phyloP scores from a whole-genome alignment of 345 rosid genomes.

The Eucalyptus curtisii region DNA sequence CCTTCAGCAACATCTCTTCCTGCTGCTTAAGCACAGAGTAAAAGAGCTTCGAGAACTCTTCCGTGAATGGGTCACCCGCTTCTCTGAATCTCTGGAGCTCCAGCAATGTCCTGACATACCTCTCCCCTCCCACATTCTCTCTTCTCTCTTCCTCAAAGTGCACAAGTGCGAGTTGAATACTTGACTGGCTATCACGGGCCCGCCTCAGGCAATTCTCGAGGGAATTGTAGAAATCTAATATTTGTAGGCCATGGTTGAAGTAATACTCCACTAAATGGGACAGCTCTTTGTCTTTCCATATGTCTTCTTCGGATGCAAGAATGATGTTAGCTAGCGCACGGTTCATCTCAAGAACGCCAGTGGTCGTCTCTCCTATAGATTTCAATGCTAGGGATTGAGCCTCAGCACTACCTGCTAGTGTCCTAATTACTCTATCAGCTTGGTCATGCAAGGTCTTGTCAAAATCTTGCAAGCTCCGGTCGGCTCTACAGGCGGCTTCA shows the following conservation, averaged over 20 bases:
- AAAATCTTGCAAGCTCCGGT: slow-evolving; percentile 51
- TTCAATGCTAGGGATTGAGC: slow-evolving; percentile 43
- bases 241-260: slow-evolving; percentile 39
- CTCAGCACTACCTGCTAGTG: slow-evolving; percentile 41
- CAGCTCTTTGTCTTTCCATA: slow-evolving; percentile 58
- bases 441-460: slow-evolving; percentile 37
- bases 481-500: slow-evolving; percentile 59
- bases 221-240: slow-evolving; percentile 23
- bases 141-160: slow-evolving; percentile 44
- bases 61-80: slow-evolving; percentile 55
- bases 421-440: slow-evolving; percentile 44
- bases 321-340: slow-evolving; percentile 61
- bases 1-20: slow-evolving; percentile 25
- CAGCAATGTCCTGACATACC: slow-evolving; percentile 43
- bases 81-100: slow-evolving; percentile 58
- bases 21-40: slow-evolving; percentile 38
- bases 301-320: slow-evolving; percentile 14
- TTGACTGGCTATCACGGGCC: slow-evolving; percentile 56
- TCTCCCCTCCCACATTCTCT: slow-evolving; percentile 13
- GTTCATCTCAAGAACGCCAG: slow-evolving; percentile 56
- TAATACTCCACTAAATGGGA: slow-evolving; percentile 49
- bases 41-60: slow-evolving; percentile 43
- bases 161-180: slow-evolving; percentile 50
- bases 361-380: slow-evolving; percentile 10
- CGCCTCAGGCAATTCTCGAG: slow-evolving; percentile 57